Evolutionary conservation across 768 basidiomycete genomes (phyloP).

Genomic region (Boletus reticulatus): DNA sequence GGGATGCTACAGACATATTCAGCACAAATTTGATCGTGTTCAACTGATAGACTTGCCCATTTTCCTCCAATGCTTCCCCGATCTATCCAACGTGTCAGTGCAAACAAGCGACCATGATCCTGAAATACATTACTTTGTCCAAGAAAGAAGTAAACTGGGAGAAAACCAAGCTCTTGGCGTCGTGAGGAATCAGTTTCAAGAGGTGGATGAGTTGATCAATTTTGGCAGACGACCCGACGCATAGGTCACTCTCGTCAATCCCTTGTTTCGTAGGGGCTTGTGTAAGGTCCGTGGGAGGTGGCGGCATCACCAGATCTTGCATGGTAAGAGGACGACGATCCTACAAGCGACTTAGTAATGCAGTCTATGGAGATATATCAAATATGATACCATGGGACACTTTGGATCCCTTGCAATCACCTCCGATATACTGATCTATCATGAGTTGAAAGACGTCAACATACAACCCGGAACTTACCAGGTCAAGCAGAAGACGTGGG

Average conservation of each 20-base stretch:
- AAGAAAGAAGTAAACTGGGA: slow-evolving; percentile 88
- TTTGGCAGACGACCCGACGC: slow-evolving; percentile 72
- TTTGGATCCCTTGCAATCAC: slow-evolving; percentile 67
- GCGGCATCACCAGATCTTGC: slow-evolving; percentile 59
- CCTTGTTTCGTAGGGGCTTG: slow-evolving; percentile 49
- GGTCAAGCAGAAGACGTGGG: slow-evolving; percentile 67
- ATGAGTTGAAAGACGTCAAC: not conserved
- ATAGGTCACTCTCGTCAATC: slow-evolving; percentile 39
- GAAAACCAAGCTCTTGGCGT: slow-evolving; percentile 84
- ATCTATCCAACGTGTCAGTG: slow-evolving; percentile 46
- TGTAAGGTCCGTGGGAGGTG: slow-evolving; percentile 65
- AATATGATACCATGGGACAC: slow-evolving; percentile 69
- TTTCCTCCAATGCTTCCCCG: slow-evolving; percentile 61
- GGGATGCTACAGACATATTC: slow-evolving; percentile 49
- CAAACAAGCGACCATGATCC: not conserved
- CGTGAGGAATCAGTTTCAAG: slow-evolving; percentile 60
- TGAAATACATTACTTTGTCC: slow-evolving; percentile 53
- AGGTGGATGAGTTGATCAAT: slow-evolving; percentile 79
- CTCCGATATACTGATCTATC: slow-evolving; percentile 55
- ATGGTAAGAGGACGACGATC: slow-evolving; percentile 64
- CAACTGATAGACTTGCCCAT: slow-evolving; percentile 43
- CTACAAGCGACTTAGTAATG: slow-evolving; percentile 34
- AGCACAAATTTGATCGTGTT: not conserved
- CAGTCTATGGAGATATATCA: not conserved
- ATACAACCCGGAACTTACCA: slow-evolving; percentile 45